Percentiles rank a stretch among this genome's conserved stretches.
Evolutionary conservation across 345 rosid genomes (phyloP).

Genomic region (Xanthoceras sorbifolium): DNA sequence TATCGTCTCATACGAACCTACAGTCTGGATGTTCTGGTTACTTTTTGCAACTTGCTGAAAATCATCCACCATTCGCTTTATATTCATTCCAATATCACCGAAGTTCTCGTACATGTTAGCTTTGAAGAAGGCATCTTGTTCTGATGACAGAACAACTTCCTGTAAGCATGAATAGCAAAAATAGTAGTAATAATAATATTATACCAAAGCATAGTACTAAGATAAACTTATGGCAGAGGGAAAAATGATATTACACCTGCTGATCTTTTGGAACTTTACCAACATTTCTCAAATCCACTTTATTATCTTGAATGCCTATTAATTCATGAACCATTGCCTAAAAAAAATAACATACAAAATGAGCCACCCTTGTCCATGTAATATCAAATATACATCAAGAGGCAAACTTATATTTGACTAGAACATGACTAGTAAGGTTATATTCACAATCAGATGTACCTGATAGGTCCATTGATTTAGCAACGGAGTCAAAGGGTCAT

Average conservation of each 20-base stretch:
- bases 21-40: slow-evolving; percentile 91
- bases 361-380: slow-evolving; percentile 23
- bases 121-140: slow-evolving; percentile 90
- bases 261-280: slow-evolving; percentile 78
- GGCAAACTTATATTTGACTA: slow-evolving; percentile 23
- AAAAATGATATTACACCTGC: slow-evolving; percentile 55
- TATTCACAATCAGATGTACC: slow-evolving; percentile 43
- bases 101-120: slow-evolving; percentile 91
- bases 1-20: slow-evolving; percentile 56
- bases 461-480: slow-evolving; percentile 99
- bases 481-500: slow-evolving; percentile 94
- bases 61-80: slow-evolving; percentile 96
- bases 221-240: background rate
- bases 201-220: background rate
- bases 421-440: slow-evolving; percentile 9
- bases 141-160: slow-evolving; percentile 97
- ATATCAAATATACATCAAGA: slow-evolving; percentile 14
- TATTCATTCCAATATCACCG: slow-evolving; percentile 98
- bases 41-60: slow-evolving; percentile 97
- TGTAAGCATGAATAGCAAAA: slow-evolving; percentile 32
- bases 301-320: slow-evolving; percentile 89
- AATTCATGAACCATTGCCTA: slow-evolving; percentile 98
- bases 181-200: background rate
- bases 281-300: slow-evolving; percentile 77
- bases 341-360: slow-evolving; percentile 26